Conservation (phyloP, 805 yeast species). For the Spathaspora passalidarum region DNA sequence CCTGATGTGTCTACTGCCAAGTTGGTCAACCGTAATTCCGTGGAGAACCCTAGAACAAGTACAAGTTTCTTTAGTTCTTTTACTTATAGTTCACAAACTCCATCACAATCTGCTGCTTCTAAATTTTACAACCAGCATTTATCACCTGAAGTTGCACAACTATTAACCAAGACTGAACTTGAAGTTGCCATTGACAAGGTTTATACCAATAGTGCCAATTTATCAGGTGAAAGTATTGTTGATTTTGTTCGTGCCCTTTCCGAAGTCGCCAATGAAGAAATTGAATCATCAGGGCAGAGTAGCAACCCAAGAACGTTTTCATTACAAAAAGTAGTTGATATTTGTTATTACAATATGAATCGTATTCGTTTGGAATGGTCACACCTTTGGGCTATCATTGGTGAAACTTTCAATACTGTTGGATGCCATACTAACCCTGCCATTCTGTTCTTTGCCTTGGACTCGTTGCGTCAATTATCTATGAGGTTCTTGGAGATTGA, state of each 20-base stretch:
- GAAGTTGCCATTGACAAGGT: slow-evolving; percentile 83
- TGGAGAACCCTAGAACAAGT: slow-evolving; percentile 44
- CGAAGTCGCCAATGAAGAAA: slow-evolving; percentile 85
- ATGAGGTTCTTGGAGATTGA: slow-evolving; percentile 91
- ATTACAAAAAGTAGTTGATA: slow-evolving; percentile 92
- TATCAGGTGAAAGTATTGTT: slow-evolving; percentile 81
- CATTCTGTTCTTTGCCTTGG: slow-evolving; percentile 87
- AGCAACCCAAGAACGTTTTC: slow-evolving; percentile 88
- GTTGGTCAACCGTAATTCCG: slow-evolving; percentile 50
- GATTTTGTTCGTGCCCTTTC: slow-evolving; percentile 85
- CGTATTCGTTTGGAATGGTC: slow-evolving; percentile 97
- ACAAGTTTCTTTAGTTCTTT: slow-evolving; percentile 56
- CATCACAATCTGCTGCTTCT: slow-evolving; percentile 65
- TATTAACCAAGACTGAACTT: slow-evolving; percentile 62
- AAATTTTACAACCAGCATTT: slow-evolving; percentile 72
- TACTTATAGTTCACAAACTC: slow-evolving; percentile 43
- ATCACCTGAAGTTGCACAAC: slow-evolving; percentile 53
- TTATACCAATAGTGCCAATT: slow-evolving; percentile 74
- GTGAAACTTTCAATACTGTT: slow-evolving; percentile 79
- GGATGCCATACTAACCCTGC: slow-evolving; percentile 76
- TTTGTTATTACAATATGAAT: slow-evolving; percentile 95
- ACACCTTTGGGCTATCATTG: slow-evolving; percentile 91
- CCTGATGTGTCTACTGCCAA: slow-evolving; percentile 85
- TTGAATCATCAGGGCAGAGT: slow-evolving; percentile 80
- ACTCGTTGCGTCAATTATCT: slow-evolving; percentile 88